Evolutionary conservation across 257 asterid species (phyloP).

Genomic region (Solanum medicagineum): DNA sequence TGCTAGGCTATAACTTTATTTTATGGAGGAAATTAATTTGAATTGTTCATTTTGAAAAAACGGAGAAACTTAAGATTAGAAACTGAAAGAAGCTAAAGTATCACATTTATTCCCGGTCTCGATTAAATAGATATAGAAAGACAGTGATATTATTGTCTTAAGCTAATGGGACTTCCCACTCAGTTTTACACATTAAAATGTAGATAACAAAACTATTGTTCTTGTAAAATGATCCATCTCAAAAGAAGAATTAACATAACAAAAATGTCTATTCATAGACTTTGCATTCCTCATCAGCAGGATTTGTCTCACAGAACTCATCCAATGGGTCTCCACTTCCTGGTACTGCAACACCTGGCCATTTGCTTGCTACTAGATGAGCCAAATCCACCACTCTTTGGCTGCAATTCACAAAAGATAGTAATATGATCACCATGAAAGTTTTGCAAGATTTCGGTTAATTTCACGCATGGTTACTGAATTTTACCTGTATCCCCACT

Average conservation of each 20-base stretch:
- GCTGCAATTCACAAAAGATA: conserved; percentile 25
- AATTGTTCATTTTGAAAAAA: not conserved
- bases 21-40: not conserved
- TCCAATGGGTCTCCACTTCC: conserved; percentile 84
- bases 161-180: not conserved
- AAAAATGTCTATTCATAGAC: conserved; percentile 31
- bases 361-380: conserved; percentile 67
- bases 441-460: not conserved
- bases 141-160: not conserved
- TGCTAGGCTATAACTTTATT: not conserved
- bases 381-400: conserved; percentile 95
- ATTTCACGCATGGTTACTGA: not conserved
- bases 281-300: conserved; percentile 87
- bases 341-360: conserved; percentile 48
- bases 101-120: not conserved
- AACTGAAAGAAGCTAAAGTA: not conserved
- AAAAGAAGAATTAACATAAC: not conserved
- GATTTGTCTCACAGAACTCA: conserved; percentile 61
- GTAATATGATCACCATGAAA: not conserved
- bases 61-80: not conserved
- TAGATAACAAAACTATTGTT: not conserved
- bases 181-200: not conserved
- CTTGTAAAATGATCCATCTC: not conserved
- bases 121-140: not conserved
- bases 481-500: conserved; percentile 90